Evolutionary conservation across 2,329 filamentous ascomycete species (phyloP).

Genomic region (Cladosporium sphaerospermum): DNA sequence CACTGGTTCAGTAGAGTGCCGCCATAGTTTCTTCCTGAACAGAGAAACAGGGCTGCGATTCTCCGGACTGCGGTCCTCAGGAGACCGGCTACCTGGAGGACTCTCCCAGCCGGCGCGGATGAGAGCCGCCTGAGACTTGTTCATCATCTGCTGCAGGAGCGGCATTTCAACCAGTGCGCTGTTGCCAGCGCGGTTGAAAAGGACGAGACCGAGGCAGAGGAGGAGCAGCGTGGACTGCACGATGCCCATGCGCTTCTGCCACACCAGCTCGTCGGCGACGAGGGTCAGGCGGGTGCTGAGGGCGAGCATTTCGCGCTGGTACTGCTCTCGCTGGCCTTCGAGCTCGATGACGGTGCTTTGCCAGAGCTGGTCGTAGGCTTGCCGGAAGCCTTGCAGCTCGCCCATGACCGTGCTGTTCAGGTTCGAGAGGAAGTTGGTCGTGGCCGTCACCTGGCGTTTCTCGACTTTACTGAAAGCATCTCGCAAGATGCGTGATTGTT

Average conservation of each 20-base stretch:
- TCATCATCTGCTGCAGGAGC: constrained; percentile 40
- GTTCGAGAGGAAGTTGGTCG: constrained; percentile 70
- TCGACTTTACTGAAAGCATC: constrained; percentile 83
- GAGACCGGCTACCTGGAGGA: constrained; percentile 27
- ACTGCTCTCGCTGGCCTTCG: constrained; percentile 79
- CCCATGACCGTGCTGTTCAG: constrained; percentile 82
- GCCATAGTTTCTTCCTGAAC: constrained; percentile 26
- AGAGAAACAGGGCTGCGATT: constrained; percentile 25
- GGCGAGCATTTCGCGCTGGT: constrained; percentile 75
- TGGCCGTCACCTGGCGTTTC: constrained; percentile 78
- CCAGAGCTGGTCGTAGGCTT: constrained; percentile 94
- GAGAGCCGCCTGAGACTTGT: constrained; percentile 28
- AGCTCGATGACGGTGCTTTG: constrained; percentile 89
- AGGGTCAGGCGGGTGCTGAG: constrained; percentile 74
- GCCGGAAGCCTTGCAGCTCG: constrained; percentile 70
- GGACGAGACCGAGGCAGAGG: constrained; percentile 77
- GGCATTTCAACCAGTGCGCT: constrained; percentile 36
- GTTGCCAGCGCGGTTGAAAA: constrained; percentile 53
- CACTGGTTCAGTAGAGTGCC: background rate
- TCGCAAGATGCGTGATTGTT: constrained; percentile 83
- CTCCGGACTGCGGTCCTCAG: constrained; percentile 13
- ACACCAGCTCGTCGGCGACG: constrained; percentile 83
- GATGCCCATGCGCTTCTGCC: constrained; percentile 84
- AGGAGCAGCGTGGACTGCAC: constrained; percentile 83
- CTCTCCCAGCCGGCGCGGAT: constrained; percentile 27